phyloP scores from a whole-genome alignment of 768 basidiomycete species.

The Dentipellis sp. region DNA sequence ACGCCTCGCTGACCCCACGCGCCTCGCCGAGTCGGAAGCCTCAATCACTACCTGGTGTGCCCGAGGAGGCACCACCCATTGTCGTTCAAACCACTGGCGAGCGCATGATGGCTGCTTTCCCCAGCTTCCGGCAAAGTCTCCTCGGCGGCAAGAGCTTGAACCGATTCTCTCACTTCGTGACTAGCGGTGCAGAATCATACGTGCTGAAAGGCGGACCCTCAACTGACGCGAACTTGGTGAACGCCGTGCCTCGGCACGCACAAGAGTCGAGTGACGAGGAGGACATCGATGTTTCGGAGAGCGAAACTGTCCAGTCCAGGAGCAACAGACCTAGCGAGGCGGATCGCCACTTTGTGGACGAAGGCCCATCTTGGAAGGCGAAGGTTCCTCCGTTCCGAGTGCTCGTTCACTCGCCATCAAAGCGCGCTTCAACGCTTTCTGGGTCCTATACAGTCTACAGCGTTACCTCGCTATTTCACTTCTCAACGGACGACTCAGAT shows the following conservation, averaged over 20 bases:
- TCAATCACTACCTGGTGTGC: slow-evolving; percentile 14
- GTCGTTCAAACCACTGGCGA: slow-evolving; percentile 66
- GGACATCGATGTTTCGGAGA: slow-evolving; percentile 29
- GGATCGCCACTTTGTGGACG: slow-evolving; percentile 63
- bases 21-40: slow-evolving; percentile 21
- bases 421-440: slow-evolving; percentile 53
- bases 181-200: slow-evolving; percentile 78
- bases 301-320: slow-evolving; percentile 12
- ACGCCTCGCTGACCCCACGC: slow-evolving; percentile 41
- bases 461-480: slow-evolving; percentile 64
- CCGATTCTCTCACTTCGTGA: slow-evolving; percentile 81
- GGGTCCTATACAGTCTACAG: slow-evolving; percentile 69
- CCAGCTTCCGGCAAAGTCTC: slow-evolving; percentile 61
- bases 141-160: slow-evolving; percentile 74
- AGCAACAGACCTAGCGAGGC: slow-evolving; percentile 30
- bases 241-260: slow-evolving; percentile 14
- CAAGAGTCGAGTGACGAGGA: slow-evolving; percentile 22
- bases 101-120: slow-evolving; percentile 39
- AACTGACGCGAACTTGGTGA: slow-evolving; percentile 14
- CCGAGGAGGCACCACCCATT: slow-evolving; percentile 27
- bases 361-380: slow-evolving; percentile 62
- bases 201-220: slow-evolving; percentile 55
- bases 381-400: slow-evolving; percentile 68
- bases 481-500: slow-evolving; percentile 16
- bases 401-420: slow-evolving; percentile 75